These are phyloP conservation scores for Fusarium nurragi DNA, from an alignment of 2,329 filamentous ascomycete species.

Conservation along the genomic window DNA sequence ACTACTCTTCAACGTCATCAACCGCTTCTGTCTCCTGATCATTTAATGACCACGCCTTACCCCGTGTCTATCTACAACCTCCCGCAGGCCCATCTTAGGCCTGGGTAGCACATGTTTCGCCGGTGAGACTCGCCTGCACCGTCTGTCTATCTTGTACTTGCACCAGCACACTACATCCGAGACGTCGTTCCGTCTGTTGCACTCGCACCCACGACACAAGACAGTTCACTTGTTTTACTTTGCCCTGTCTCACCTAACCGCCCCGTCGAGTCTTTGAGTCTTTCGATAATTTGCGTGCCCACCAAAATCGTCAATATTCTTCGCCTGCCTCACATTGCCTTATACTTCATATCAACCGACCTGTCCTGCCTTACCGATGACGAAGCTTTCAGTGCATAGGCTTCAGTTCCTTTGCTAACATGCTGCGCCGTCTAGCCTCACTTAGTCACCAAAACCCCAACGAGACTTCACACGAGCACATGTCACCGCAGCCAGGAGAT, in stretches of 20 bases:
- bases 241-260: slow-evolving; percentile 10
- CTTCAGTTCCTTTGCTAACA: slow-evolving; percentile 43
- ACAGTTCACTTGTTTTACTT: slow-evolving; percentile 13
- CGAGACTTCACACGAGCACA: slow-evolving; percentile 56
- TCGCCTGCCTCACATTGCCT: slow-evolving; percentile 15
- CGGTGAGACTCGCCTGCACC: slow-evolving; percentile 44
- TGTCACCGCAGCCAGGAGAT: slow-evolving; percentile 70
- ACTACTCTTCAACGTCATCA: slow-evolving; percentile 20
- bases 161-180: slow-evolving; percentile 32
- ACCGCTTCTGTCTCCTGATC: slow-evolving; percentile 12
- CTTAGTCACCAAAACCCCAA: slow-evolving; percentile 40
- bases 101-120: slow-evolving; percentile 45
- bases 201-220: slow-evolving; percentile 20
- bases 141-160: slow-evolving; percentile 35
- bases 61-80: slow-evolving; percentile 7
- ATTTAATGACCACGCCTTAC: slow-evolving; percentile 37
- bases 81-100: slow-evolving; percentile 29
- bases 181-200: slow-evolving; percentile 34
- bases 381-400: slow-evolving; percentile 34
- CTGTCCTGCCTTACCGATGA: slow-evolving; percentile 39
- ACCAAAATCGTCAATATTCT: slow-evolving; percentile 19
- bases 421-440: slow-evolving; percentile 45
- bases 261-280: slow-evolving; percentile 10
- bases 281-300: slow-evolving; percentile 5
- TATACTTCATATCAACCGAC: slow-evolving; percentile 31